Evolutionary conservation across 129 eudicot genomes (phyloP).

Genomic region (Flaveria robusta): DNA sequence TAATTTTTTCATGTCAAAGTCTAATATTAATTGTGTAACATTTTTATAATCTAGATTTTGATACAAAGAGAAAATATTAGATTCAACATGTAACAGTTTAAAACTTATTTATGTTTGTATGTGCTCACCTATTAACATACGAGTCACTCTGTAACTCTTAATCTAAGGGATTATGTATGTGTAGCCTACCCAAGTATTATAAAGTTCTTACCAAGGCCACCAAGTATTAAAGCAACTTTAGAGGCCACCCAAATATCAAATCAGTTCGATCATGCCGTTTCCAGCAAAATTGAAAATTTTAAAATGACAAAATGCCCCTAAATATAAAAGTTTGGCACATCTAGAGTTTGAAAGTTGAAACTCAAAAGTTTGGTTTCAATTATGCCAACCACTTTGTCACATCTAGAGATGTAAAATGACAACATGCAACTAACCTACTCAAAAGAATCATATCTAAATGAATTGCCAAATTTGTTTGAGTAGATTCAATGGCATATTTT

Average conservation of each 20-base stretch:
- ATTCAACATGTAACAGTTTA: slow-evolving; percentile 11
- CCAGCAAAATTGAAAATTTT: background rate
- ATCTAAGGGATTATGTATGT: background rate
- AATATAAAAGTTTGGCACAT: background rate
- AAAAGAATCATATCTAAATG: background rate
- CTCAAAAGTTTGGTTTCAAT: background rate
- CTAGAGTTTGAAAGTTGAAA: too few relatives aligned
- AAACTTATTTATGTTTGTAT: background rate
- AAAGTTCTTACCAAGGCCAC: background rate
- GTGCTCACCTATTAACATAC: background rate
- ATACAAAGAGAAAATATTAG: background rate
- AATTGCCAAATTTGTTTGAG: background rate
- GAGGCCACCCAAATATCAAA: background rate
- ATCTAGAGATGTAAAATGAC: background rate
- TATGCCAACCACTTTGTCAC: background rate
- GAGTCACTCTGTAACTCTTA: background rate
- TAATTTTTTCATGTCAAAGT: background rate
- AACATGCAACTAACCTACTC: background rate
- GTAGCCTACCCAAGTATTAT: background rate
- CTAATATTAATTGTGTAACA: slow-evolving; percentile 8
- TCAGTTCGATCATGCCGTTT: background rate
- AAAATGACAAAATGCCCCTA: background rate
- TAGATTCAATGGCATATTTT: background rate
- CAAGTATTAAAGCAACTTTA: too few relatives aligned
- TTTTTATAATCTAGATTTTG: background rate